Evolutionary conservation across 495 filamentous ascomycete species (phyloP).

Genomic region (Talaromyces adpressus): DNA sequence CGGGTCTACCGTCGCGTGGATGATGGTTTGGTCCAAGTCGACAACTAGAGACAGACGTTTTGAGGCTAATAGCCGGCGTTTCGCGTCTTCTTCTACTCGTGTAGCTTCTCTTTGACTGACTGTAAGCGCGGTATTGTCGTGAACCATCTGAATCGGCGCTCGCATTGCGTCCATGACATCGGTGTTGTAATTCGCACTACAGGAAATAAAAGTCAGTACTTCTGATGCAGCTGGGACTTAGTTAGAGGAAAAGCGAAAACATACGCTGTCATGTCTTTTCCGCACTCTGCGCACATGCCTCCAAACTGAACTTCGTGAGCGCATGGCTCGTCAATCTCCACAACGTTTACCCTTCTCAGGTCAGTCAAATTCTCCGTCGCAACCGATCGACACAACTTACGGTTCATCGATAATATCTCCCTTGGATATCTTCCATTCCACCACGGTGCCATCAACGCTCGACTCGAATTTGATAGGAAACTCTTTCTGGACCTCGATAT

Average conservation of each 20-base stretch:
- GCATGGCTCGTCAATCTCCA: conserved; percentile 86
- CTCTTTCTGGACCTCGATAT: conserved; percentile 59
- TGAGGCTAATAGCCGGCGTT: conserved; percentile 68
- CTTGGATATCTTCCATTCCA: conserved; percentile 64
- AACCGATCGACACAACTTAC: conserved; percentile 19
- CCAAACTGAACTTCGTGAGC: conserved; percentile 84
- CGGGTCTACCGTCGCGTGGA: conserved; percentile 94
- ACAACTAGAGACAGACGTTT: conserved; percentile 89
- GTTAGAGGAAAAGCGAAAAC: conserved; percentile 12
- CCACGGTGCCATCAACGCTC: conserved; percentile 70
- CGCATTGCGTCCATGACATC: conserved; percentile 59
- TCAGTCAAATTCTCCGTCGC: background rate
- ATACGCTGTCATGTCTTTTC: conserved; percentile 92
- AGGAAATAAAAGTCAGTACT: conserved; percentile 7
- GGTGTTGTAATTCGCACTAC: conserved; percentile 52
- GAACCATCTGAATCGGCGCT: conserved; percentile 86
- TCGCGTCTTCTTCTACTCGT: conserved; percentile 76
- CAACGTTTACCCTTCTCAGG: conserved; percentile 43
- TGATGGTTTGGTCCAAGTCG: conserved; percentile 96
- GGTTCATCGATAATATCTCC: conserved; percentile 58
- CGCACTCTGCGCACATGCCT: conserved; percentile 84
- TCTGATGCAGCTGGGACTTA: background rate
- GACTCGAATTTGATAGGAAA: conserved; percentile 75
- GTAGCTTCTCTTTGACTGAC: conserved; percentile 70
- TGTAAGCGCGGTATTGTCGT: conserved; percentile 75